phyloP scores from a whole-genome alignment of 371 early-diverging fungal species.

The Lichtheimia ornata region DNA sequence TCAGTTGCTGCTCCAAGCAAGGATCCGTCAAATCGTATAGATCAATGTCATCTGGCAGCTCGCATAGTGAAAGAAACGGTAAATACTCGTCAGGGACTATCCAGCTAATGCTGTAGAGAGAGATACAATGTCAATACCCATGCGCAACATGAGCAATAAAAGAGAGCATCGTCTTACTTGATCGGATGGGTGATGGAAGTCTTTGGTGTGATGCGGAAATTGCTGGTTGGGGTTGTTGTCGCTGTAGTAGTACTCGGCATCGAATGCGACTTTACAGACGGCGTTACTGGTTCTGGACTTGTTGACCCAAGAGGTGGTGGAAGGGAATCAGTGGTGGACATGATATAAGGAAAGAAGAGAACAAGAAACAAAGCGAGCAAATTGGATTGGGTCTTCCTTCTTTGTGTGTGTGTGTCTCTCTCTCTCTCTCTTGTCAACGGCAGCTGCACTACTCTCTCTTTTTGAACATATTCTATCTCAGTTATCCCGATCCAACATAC shows the following conservation, averaged over 20 bases:
- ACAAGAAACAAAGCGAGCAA: neutral
- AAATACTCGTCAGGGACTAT: conserved; percentile 52
- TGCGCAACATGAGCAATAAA: neutral
- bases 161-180: conserved; percentile 32
- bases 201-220: conserved; percentile 25
- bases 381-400: too few relatives aligned
- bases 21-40: conserved; percentile 46
- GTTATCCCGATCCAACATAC: too few relatives aligned
- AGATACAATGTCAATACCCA: neutral
- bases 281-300: conserved; percentile 3
- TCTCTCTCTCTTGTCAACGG: too few relatives aligned
- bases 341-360: neutral
- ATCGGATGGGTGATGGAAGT: conserved; percentile 61
- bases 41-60: conserved; percentile 37
- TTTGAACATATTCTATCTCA: too few relatives aligned
- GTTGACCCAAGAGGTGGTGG: conserved; percentile 9
- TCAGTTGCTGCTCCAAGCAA: conserved; percentile 15
- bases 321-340: conserved; percentile 18
- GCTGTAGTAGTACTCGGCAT: neutral
- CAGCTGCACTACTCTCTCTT: too few relatives aligned
- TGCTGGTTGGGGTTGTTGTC: conserved; percentile 9
- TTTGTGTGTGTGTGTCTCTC: too few relatives aligned
- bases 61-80: conserved; percentile 27
- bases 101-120: conserved; percentile 51
- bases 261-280: neutral